Percentiles rank a stretch among this genome's conserved stretches.
Conservation (phyloP, 441 rosid species). For the Sinapis alba region DNA sequence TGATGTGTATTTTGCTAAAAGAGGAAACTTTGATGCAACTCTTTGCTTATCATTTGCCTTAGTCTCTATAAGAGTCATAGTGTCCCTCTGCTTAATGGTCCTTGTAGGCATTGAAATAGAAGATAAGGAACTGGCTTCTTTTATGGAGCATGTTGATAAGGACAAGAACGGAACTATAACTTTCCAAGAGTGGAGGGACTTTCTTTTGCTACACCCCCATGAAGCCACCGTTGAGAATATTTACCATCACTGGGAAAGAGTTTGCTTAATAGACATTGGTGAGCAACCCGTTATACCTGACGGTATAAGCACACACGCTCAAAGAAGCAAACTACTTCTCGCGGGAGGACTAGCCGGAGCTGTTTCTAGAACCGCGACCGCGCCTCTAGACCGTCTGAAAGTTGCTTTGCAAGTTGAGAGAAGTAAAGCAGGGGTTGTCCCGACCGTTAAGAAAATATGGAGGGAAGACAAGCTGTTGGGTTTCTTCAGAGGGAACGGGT, state of each 20-base stretch:
- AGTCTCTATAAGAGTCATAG: background rate
- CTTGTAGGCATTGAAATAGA: constrained; percentile 89
- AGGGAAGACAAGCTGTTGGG: constrained; percentile 71
- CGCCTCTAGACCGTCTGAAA: constrained; percentile 93
- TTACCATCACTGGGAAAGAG: constrained; percentile 92
- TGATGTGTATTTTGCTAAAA: background rate
- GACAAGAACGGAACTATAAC: constrained; percentile 91
- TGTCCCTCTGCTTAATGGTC: background rate
- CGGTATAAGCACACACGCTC: constrained; percentile 80
- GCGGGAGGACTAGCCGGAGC: constrained; percentile 98
- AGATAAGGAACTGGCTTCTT: constrained; percentile 82
- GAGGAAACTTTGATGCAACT: too few species aligned
- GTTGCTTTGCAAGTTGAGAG: constrained; percentile 91
- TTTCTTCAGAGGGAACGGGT: constrained; percentile 92
- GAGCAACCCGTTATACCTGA: constrained; percentile 92
- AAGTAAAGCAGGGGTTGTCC: constrained; percentile 50
- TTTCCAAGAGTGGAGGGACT: constrained; percentile 98
- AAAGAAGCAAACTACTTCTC: constrained; percentile 71
- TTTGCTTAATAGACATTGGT: constrained; percentile 91
- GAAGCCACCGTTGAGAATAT: constrained; percentile 90
- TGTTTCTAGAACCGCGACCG: constrained; percentile 89
- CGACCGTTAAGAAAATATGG: constrained; percentile 75
- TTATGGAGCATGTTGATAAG: constrained; percentile 93
- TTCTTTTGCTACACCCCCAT: constrained; percentile 86
- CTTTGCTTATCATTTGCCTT: background rate